Conservation (phyloP, 495 filamentous ascomycete genomes). For the Podospora sp. region DNA sequence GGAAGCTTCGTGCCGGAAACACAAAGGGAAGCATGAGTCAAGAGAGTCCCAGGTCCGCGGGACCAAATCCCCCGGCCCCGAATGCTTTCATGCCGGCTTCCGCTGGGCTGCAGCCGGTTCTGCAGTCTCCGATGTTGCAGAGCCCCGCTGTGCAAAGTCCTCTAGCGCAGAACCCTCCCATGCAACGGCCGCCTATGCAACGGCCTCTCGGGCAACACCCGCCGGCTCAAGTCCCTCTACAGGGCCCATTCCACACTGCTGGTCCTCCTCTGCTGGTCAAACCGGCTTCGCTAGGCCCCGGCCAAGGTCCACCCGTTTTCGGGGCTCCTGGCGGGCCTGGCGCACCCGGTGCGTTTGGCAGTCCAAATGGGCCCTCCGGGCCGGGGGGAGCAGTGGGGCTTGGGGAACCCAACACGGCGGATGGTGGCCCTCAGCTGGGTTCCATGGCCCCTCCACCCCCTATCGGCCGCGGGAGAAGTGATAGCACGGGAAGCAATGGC, state of each 20-base stretch:
- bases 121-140: neutral
- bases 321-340: neutral
- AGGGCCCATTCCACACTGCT: neutral
- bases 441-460: slow-evolving; percentile 15
- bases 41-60: neutral
- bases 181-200: neutral
- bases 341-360: neutral
- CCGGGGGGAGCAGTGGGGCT: neutral
- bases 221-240: neutral
- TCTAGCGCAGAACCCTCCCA: neutral
- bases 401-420: neutral
- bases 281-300: neutral
- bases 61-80: neutral
- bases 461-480: slow-evolving; percentile 19
- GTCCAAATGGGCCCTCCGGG: neutral
- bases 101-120: neutral
- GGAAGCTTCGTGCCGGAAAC: slow-evolving; percentile 1
- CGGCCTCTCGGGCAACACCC: neutral
- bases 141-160: neutral
- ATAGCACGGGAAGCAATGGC: slow-evolving; percentile 11
- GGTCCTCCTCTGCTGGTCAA: neutral
- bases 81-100: neutral
- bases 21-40: neutral
- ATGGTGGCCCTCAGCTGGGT: neutral
- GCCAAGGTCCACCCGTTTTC: neutral